A percentile compares a stretch with the other conserved stretches of the same genome.
These are phyloP conservation scores for Plasmodium vivax DNA, from an alignment of 169 alveolate species.

Conservation along the genomic window DNA sequence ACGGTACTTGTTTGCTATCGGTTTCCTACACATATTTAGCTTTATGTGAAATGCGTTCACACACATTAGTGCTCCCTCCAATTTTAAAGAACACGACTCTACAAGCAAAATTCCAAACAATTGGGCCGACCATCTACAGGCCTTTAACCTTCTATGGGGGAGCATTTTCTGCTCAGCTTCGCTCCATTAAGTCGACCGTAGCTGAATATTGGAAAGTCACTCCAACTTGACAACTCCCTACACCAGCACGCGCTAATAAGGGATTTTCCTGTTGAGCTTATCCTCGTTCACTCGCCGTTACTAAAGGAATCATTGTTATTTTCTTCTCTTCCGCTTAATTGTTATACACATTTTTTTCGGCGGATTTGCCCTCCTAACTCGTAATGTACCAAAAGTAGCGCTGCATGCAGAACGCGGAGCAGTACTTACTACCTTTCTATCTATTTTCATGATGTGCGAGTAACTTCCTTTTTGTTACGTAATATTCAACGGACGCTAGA, in stretches of 20 bases:
- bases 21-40: conserved; percentile 92
- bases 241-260: neutral
- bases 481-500: too few relatives aligned
- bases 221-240: neutral
- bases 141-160: conserved; percentile 91
- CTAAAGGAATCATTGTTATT: conserved; percentile 89
- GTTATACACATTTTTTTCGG: conserved; percentile 92
- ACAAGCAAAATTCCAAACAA: neutral
- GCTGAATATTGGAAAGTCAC: neutral
- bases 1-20: conserved; percentile 95
- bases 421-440: too few relatives aligned
- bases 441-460: too few relatives aligned
- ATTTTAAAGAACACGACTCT: conserved; percentile 84
- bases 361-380: conserved; percentile 91
- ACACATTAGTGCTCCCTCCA: conserved; percentile 90
- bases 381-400: too few relatives aligned
- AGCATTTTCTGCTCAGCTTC: conserved; percentile 80
- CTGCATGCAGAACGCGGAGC: too few relatives aligned
- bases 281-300: conserved; percentile 94
- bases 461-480: too few relatives aligned
- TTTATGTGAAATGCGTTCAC: conserved; percentile 89
- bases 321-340: conserved; percentile 93
- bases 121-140: conserved; percentile 83
- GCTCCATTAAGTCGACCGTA: too few relatives aligned
- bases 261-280: conserved; percentile 86